phyloP scores from a whole-genome alignment of 352 stramenopile genomes.

The Phytophthora hibernalis region DNA sequence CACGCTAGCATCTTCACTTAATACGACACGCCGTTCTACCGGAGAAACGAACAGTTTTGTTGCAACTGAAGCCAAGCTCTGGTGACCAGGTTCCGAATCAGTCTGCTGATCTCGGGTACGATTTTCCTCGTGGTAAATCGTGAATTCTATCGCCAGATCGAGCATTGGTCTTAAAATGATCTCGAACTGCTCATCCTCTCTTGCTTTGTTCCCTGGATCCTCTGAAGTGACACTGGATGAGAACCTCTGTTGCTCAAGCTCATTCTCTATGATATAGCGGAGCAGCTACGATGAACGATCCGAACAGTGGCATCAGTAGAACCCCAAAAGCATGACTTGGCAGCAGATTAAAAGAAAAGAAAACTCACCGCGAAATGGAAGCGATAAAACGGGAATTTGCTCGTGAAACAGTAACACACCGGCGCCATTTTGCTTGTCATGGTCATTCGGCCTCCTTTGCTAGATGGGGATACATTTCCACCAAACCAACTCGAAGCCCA shows the following conservation, averaged over 20 bases:
- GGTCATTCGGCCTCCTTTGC: constrained; percentile 11
- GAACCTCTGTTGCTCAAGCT: constrained; percentile 43
- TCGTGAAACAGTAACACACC: constrained; percentile 86
- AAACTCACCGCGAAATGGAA: constrained; percentile 76
- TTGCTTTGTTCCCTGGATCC: constrained; percentile 6
- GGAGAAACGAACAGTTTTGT: constrained; percentile 40
- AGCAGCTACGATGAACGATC: constrained; percentile 49
- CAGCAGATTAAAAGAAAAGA: neutral
- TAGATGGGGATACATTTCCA: constrained; percentile 20
- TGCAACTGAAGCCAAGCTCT: constrained; percentile 45
- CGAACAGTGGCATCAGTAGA: neutral
- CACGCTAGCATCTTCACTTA: constrained; percentile 57
- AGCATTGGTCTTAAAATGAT: constrained; percentile 61
- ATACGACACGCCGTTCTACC: constrained; percentile 38
- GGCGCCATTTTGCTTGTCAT: constrained; percentile 56
- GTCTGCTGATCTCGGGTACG: constrained; percentile 19
- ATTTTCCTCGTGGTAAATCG: constrained; percentile 65
- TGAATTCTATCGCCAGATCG: constrained; percentile 62
- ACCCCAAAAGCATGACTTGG: neutral
- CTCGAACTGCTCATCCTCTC: constrained; percentile 56
- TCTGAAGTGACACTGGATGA: neutral
- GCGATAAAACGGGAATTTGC: constrained; percentile 90
- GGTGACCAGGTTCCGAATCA: constrained; percentile 5
- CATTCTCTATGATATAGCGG: constrained; percentile 76
- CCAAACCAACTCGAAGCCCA: constrained; percentile 26